A percentile compares a stretch with the other conserved stretches of the same genome.
Evolutionary conservation across 805 yeast genomes (phyloP).

Genomic region (Sugiyamaella lignohabitans): DNA sequence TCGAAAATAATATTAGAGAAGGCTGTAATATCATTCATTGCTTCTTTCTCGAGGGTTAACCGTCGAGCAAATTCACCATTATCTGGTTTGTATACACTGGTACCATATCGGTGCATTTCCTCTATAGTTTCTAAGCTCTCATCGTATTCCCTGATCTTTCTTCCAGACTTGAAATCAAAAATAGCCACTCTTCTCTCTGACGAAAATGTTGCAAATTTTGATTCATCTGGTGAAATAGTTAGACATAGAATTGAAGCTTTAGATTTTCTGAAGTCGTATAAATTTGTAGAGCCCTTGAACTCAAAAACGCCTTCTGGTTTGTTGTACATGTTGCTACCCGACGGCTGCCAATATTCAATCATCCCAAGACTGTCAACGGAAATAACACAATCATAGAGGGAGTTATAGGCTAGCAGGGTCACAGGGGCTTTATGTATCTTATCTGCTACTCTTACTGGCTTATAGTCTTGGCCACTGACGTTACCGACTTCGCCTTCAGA

Average conservation of each 20-base stretch:
- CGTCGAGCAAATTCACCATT: slow-evolving; percentile 28
- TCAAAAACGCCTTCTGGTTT: slow-evolving; percentile 29
- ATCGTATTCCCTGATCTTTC: slow-evolving; percentile 28
- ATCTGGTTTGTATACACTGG: slow-evolving; percentile 17
- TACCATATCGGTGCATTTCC: slow-evolving; percentile 27
- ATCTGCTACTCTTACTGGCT: slow-evolving; percentile 12
- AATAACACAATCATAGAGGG: slow-evolving; percentile 24
- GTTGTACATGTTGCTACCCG: slow-evolving; percentile 11
- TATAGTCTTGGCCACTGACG: slow-evolving; percentile 9
- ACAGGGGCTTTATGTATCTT: slow-evolving; percentile 27
- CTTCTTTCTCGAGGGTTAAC: slow-evolving; percentile 24
- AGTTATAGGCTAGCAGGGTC: slow-evolving; percentile 22
- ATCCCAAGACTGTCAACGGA: slow-evolving; percentile 30
- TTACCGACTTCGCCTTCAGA: background rate
- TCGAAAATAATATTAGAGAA: slow-evolving; percentile 27
- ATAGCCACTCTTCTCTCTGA: slow-evolving; percentile 30
- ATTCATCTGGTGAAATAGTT: slow-evolving; percentile 26
- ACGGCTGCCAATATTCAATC: slow-evolving; percentile 35
- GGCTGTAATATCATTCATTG: background rate
- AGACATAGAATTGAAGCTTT: slow-evolving; percentile 27
- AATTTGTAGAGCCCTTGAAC: slow-evolving; percentile 37
- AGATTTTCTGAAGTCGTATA: slow-evolving; percentile 33
- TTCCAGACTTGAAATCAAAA: slow-evolving; percentile 34
- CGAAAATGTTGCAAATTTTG: slow-evolving; percentile 30
- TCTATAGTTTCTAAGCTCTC: slow-evolving; percentile 24